These are phyloP conservation scores for Syzygium aromaticum DNA, from an alignment of 345 rosid species.

Conservation along the genomic window DNA sequence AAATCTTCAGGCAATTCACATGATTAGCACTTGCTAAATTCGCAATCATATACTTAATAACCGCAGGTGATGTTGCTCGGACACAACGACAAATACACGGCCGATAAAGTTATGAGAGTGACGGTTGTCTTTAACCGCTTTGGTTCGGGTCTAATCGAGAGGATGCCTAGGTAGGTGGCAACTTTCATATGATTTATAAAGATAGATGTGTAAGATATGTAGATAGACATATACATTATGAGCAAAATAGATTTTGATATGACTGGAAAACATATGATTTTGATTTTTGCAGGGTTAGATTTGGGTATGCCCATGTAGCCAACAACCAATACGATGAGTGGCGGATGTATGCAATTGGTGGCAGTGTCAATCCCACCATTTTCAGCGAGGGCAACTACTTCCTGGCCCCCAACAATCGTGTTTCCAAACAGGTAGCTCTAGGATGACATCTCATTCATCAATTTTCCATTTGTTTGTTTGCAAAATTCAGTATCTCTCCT, in stretches of 20 bases:
- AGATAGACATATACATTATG: not conserved
- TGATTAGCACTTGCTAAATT: not conserved
- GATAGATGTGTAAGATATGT: not conserved
- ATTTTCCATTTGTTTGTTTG: not conserved
- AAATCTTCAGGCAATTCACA: not conserved
- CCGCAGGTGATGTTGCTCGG: constrained; percentile 77
- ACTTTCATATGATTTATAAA: not conserved
- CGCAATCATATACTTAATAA: not conserved
- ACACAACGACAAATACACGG: constrained; percentile 56
- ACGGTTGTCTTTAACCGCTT: constrained; percentile 79
- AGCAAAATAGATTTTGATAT: not conserved
- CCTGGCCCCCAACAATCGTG: constrained; percentile 39
- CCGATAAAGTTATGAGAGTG: constrained; percentile 78
- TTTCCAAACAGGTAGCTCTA: constrained; percentile 48
- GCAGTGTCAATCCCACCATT: constrained; percentile 86
- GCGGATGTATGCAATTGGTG: constrained; percentile 95
- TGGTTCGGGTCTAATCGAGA: constrained; percentile 76
- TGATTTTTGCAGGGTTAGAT: constrained; percentile 37
- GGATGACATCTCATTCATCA: not conserved
- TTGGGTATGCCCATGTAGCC: constrained; percentile 87
- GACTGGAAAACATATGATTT: not conserved
- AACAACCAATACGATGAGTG: constrained; percentile 88
- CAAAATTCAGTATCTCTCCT: not conserved
- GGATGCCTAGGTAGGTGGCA: constrained; percentile 67
- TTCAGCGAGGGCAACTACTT: constrained; percentile 89